Evolutionary conservation across 805 yeast species (phyloP).

Genomic region (Huiozyma naganishii): DNA sequence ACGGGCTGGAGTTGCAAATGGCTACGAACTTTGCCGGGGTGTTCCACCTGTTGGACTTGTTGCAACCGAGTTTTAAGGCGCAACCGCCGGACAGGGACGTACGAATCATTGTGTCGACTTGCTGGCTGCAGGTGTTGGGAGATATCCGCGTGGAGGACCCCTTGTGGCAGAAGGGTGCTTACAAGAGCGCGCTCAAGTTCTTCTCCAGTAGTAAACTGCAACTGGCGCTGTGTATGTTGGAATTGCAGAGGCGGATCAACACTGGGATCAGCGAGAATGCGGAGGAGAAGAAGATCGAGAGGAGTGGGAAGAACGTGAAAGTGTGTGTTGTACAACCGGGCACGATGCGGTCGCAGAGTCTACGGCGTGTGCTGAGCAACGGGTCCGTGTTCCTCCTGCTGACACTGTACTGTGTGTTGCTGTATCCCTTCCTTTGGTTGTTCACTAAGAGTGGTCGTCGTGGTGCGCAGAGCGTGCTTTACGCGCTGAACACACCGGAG

Average conservation of each 20-base stretch:
- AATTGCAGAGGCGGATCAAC: slow-evolving; percentile 58
- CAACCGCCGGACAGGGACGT: slow-evolving; percentile 97
- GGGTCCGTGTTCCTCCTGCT: slow-evolving; percentile 61
- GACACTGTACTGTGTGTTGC: slow-evolving; percentile 42
- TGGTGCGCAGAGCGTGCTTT: slow-evolving; percentile 72
- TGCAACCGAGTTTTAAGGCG: slow-evolving; percentile 73
- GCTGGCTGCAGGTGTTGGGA: slow-evolving; percentile 70
- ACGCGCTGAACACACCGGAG: slow-evolving; percentile 63
- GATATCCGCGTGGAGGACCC: slow-evolving; percentile 51
- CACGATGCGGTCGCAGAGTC: slow-evolving; percentile 75
- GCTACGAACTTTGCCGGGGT: slow-evolving; percentile 77
- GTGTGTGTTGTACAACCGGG: slow-evolving; percentile 85
- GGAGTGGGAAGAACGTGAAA: slow-evolving; percentile 48
- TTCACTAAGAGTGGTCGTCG: slow-evolving; percentile 62
- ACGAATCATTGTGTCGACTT: slow-evolving; percentile 65
- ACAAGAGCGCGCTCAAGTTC: slow-evolving; percentile 59
- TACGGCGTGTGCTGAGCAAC: slow-evolving; percentile 65
- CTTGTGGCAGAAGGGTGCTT: slow-evolving; percentile 48
- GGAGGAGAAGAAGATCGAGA: slow-evolving; percentile 15
- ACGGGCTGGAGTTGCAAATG: slow-evolving; percentile 80
- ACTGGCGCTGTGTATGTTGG: slow-evolving; percentile 64
- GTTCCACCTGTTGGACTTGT: slow-evolving; percentile 64
- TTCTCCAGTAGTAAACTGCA: slow-evolving; percentile 77
- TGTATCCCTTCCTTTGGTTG: slow-evolving; percentile 78
- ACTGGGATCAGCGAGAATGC: slow-evolving; percentile 53